Conservation (phyloP, 2,329 filamentous ascomycete species). For the Penicillium vulpinum region DNA sequence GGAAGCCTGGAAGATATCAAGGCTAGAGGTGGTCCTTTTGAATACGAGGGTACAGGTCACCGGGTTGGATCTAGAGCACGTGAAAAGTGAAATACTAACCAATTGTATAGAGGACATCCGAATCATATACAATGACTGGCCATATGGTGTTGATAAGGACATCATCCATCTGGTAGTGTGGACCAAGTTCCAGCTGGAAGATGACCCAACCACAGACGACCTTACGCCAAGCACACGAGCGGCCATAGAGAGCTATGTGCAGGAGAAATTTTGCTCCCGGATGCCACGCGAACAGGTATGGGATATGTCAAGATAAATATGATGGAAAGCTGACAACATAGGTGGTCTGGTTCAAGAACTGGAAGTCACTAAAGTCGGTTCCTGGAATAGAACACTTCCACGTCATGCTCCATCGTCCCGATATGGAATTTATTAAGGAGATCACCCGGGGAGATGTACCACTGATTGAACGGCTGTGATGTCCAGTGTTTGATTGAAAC, state of each 20-base stretch:
- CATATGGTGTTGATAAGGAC: slow-evolving; percentile 75
- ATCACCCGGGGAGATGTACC: slow-evolving; percentile 76
- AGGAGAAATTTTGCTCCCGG: slow-evolving; percentile 60
- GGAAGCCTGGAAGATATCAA: slow-evolving; percentile 40
- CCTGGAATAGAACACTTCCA: slow-evolving; percentile 91
- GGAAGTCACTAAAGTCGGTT: slow-evolving; percentile 79
- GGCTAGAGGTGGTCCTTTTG: slow-evolving; percentile 33
- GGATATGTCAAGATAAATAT: slow-evolving; percentile 26
- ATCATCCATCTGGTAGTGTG: slow-evolving; percentile 88
- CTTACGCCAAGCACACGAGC: slow-evolving; percentile 63
- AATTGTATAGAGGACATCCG: slow-evolving; percentile 59
- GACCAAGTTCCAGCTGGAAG: slow-evolving; percentile 81
- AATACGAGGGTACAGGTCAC: slow-evolving; percentile 36
- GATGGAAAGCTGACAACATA: slow-evolving; percentile 26
- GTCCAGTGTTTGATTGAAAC: neutral
- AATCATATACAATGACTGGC: slow-evolving; percentile 89
- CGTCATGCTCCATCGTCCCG: slow-evolving; percentile 81
- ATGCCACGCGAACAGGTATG: slow-evolving; percentile 41
- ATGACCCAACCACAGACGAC: slow-evolving; percentile 65
- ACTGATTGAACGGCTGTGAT: slow-evolving; percentile 52
- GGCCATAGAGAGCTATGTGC: slow-evolving; percentile 71
- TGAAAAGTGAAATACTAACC: neutral
- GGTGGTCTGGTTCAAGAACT: slow-evolving; percentile 92
- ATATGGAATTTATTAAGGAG: slow-evolving; percentile 65
- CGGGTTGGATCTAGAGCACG: neutral